Conservation (phyloP, 2,329 filamentous ascomycete species). For the Calonectria henricotiae region DNA sequence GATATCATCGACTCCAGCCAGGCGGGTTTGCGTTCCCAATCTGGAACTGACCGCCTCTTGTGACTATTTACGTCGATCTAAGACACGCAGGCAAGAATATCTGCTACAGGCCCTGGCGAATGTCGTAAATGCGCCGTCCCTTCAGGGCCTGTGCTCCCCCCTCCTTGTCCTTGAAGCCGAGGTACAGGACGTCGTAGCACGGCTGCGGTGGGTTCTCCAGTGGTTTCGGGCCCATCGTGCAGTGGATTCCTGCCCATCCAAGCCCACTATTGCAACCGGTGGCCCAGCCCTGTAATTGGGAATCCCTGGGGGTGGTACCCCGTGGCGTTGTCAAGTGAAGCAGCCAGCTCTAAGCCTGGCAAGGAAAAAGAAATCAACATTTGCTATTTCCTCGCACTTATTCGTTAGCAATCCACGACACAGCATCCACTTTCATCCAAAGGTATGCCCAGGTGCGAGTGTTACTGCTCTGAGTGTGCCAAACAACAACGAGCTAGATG, state of each 20-base stretch:
- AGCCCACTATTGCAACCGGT: constrained; percentile 25
- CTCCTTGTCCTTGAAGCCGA: constrained; percentile 41
- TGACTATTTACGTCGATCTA: constrained; percentile 42
- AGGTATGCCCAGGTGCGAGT: constrained; percentile 16
- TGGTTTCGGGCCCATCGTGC: constrained; percentile 33
- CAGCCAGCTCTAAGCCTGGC: constrained; percentile 37
- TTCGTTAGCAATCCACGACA: constrained; percentile 48
- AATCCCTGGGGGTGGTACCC: constrained; percentile 42
- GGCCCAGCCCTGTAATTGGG: constrained; percentile 28
- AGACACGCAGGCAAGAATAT: constrained; percentile 43
- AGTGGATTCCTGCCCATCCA: constrained; percentile 28
- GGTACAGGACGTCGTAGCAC: constrained; percentile 45
- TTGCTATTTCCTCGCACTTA: constrained; percentile 34
- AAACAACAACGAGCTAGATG: not conserved
- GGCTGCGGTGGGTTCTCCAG: constrained; percentile 44
- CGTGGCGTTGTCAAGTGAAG: constrained; percentile 50
- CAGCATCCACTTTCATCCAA: constrained; percentile 35
- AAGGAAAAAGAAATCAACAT: constrained; percentile 20
- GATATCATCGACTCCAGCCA: constrained; percentile 19
- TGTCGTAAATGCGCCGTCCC: constrained; percentile 24
- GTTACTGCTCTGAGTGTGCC: not conserved
- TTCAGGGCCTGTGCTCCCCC: constrained; percentile 30
- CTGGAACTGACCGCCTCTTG: constrained; percentile 46
- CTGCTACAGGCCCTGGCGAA: constrained; percentile 25
- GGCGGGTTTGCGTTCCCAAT: constrained; percentile 35